Base-by-base conservation (phyloP, 768 basidiomycete genomes). In the Suillus variegatus region DNA sequence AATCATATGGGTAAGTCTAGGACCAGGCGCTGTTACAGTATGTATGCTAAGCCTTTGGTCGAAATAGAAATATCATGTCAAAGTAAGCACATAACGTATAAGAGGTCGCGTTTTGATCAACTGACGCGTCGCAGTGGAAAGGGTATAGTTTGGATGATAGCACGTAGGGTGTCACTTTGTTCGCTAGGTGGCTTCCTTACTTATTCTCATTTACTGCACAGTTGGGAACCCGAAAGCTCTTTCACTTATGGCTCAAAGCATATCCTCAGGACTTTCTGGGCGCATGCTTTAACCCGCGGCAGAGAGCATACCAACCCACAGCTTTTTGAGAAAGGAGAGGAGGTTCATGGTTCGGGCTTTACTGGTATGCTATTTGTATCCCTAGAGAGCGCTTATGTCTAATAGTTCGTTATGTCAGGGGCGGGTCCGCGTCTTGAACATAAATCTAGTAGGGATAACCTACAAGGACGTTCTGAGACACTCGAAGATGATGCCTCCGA, bases 171-270 rank as follows among this genome's bases (percentile, higher is more conserved):
- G 36, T 54, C 20, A 52, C 58, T 43, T 64, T 38, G 63, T 41
- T 62, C 55, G 32, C 35, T 36, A 32, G 16, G 32, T 32, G 43
- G 25, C 20, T 16, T 62, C 35, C 61, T 67, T 9, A 65, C 52
- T 25, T 61, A 70, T 64, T 25, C 52, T 25, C 60, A 70, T 64
- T 25, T n/a, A n/a, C 64, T 41, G 22, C 52, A 44, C 62, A 91
- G 90, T 12, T 91, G 89, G 89, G 90, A 92, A 68, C 89, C 90
- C 10, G 73, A 77, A 9, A 79, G 84, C 61, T 88, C 88, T 10
- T 90, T 92, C 66, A 73, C 72, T 18, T 82, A 75, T 8, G 82
- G 79, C 12, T 88, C 89, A 0, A 84, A 87, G 67, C 80, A 86
- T 60, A 79, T 90, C 18, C 44, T 82, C 10, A 70, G 75, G 18